Conservation (phyloP, 805 yeast genomes). For the Yarrowia porcina region DNA sequence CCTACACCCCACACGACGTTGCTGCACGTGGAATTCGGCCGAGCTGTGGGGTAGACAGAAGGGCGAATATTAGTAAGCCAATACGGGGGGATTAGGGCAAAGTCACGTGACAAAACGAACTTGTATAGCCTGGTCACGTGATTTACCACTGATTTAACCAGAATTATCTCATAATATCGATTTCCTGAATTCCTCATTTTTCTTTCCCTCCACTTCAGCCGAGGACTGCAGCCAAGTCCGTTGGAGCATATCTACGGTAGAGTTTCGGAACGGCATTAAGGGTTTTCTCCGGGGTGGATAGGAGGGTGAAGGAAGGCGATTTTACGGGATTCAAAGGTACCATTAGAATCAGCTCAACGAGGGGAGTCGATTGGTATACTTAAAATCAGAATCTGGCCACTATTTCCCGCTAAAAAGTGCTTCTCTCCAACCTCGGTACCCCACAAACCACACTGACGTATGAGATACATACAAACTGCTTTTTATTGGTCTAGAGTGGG, state of each 20-base stretch:
- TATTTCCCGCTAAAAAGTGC: no score
- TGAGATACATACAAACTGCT: background rate
- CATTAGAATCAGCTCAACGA: background rate
- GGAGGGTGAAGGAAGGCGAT: background rate
- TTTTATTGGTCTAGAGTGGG: background rate
- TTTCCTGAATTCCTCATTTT: no score
- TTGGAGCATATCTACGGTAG: background rate
- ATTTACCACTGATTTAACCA: no score
- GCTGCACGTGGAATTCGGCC: constrained; percentile 17
- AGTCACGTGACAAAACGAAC: no score
- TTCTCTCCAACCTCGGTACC: background rate
- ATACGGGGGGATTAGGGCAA: no score
- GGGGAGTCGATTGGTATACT: no score
- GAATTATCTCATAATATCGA: background rate
- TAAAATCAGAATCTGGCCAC: no score
- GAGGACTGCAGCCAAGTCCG: constrained; percentile 13
- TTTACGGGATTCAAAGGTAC: background rate
- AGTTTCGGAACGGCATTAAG: constrained; percentile 4
- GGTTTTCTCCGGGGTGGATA: background rate
- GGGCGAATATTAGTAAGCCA: no score
- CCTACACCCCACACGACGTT: background rate
- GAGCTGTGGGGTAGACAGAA: constrained; percentile 12
- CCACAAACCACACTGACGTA: background rate
- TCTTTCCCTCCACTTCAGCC: no score
- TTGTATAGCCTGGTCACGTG: no score